phyloP scores from a whole-genome alignment of 2,329 filamentous ascomycete species.

The Pyrenochaeta sp. region DNA sequence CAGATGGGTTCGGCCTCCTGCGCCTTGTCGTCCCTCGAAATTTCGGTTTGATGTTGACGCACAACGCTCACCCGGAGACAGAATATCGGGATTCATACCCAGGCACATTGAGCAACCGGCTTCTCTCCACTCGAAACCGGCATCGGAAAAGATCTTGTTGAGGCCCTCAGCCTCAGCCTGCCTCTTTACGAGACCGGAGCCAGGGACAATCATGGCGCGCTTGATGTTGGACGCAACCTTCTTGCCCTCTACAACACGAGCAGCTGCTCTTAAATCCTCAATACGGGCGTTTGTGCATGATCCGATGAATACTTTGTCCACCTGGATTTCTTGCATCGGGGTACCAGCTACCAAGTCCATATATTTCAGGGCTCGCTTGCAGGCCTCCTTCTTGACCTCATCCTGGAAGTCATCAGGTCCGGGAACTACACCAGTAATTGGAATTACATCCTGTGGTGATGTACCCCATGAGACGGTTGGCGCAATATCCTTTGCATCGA shows the following conservation, averaged over 20 bases:
- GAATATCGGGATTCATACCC: constrained; percentile 98
- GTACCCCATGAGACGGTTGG: constrained; percentile 98
- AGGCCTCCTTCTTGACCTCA: constrained; percentile 79
- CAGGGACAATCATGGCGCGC: constrained; percentile 94
- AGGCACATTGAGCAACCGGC: constrained; percentile 99
- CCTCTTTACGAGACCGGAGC: constrained; percentile 91
- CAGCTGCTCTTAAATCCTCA: constrained; percentile 89
- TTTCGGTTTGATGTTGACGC: constrained; percentile 97
- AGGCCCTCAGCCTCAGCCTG: constrained; percentile 91
- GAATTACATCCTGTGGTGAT: constrained; percentile 93
- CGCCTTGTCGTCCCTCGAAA: constrained; percentile 95
- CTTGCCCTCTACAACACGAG: constrained; percentile 83
- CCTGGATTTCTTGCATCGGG: constrained; percentile 85
- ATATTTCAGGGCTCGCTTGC: constrained; percentile 86
- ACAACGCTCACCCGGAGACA: constrained; percentile 89
- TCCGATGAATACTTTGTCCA: constrained; percentile 98
- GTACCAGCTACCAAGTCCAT: constrained; percentile 92
- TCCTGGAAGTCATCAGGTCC: constrained; percentile 86
- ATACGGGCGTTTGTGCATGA: constrained; percentile 98
- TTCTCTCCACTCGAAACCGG: constrained; percentile 97
- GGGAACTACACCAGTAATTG: constrained; percentile 90
- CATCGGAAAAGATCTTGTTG: constrained; percentile 88
- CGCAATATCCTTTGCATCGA: constrained; percentile 90
- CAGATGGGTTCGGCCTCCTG: constrained; percentile 87
- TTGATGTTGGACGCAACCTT: constrained; percentile 89